phyloP scores from a whole-genome alignment of 805 yeast genomes.

The Brettanomyces naardenensis region DNA sequence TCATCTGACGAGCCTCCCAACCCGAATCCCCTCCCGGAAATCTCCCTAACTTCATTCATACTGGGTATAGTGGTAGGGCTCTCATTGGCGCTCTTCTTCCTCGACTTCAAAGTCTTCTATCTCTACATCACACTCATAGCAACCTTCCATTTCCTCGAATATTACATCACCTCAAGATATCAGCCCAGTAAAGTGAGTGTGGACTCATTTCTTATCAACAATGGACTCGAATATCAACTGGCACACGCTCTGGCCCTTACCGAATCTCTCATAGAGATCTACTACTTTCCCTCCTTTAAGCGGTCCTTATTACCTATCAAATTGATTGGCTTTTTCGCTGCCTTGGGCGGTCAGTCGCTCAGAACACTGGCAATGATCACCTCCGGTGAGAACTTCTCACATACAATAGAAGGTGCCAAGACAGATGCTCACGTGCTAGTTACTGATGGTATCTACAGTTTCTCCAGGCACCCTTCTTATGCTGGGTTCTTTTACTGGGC shows the following conservation, averaged over 20 bases:
- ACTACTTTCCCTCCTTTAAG: constrained; percentile 33
- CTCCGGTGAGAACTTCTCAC: constrained; percentile 83
- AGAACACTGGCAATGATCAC: constrained; percentile 80
- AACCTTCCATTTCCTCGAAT: constrained; percentile 77
- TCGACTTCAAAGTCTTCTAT: constrained; percentile 22
- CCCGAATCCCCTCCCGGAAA: constrained; percentile 31
- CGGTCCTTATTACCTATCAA: constrained; percentile 18
- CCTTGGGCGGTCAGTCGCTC: constrained; percentile 54
- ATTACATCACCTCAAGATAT: constrained; percentile 66
- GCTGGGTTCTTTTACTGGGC: constrained; percentile 94
- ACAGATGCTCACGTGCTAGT: constrained; percentile 56
- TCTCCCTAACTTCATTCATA: constrained; percentile 35
- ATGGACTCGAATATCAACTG: constrained; percentile 48
- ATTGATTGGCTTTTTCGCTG: constrained; percentile 38
- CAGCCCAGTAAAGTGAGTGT: constrained; percentile 58
- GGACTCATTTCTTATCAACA: constrained; percentile 62
- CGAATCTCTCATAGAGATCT: constrained; percentile 40
- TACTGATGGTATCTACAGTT: constrained; percentile 62
- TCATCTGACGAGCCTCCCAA: too few species aligned
- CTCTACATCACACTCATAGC: constrained; percentile 47
- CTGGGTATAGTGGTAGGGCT: constrained; percentile 38
- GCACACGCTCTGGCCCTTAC: constrained; percentile 50
- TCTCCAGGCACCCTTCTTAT: constrained; percentile 82
- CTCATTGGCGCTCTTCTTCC: constrained; percentile 22
- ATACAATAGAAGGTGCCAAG: constrained; percentile 52